Conservation (phyloP, 2,329 filamentous ascomycete species). For the Capronia epimyces region DNA sequence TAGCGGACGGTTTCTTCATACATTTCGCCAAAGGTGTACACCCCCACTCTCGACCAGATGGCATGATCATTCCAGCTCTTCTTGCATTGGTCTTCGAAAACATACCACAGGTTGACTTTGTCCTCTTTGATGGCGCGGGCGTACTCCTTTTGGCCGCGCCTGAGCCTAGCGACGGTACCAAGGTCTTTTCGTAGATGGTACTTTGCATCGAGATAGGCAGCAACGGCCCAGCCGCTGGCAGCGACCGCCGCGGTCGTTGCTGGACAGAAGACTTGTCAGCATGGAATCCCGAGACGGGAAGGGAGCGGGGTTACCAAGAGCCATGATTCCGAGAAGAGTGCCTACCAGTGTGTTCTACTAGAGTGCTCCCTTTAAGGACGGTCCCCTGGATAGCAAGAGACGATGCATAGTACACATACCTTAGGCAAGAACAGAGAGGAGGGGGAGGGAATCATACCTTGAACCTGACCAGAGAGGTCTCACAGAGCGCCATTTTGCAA, state of each 20-base stretch:
- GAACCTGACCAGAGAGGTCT: neutral
- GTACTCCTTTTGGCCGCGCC: constrained; percentile 43
- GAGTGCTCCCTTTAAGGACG: neutral
- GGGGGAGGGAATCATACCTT: neutral
- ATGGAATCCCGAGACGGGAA: neutral
- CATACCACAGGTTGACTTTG: constrained; percentile 59
- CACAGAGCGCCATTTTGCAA: neutral
- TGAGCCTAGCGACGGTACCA: constrained; percentile 41
- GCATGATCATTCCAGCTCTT: constrained; percentile 51
- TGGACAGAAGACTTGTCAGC: constrained; percentile 6
- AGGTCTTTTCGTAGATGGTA: constrained; percentile 62
- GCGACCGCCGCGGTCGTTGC: constrained; percentile 29
- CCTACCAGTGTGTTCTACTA: neutral
- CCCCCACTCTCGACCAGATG: constrained; percentile 62
- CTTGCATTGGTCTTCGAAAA: constrained; percentile 55
- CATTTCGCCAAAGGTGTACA: constrained; percentile 55
- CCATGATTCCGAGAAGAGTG: constrained; percentile 6
- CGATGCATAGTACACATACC: no score
- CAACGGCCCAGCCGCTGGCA: constrained; percentile 39
- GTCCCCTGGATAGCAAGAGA: neutral
- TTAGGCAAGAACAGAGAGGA: no score
- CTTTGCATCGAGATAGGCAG: constrained; percentile 64
- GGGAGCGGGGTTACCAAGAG: constrained; percentile 12
- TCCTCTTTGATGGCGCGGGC: constrained; percentile 49
- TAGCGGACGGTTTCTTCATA: constrained; percentile 56